phyloP scores from a whole-genome alignment of 2,329 filamentous ascomycete genomes.

The Exophiala viscosa region DNA sequence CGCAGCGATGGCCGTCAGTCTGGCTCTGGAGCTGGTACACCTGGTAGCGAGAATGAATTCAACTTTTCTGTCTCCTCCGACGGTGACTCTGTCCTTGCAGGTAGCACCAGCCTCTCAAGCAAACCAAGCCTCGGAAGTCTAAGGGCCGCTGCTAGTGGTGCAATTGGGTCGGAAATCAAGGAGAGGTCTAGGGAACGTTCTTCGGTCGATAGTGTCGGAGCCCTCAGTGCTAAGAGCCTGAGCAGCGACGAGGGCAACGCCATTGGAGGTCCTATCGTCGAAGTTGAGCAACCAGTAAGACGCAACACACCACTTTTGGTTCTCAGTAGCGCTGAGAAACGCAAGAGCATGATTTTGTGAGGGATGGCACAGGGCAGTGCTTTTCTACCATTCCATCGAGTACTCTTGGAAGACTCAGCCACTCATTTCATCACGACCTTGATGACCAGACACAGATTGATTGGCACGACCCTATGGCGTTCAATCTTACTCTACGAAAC shows the following conservation, averaged over 20 bases:
- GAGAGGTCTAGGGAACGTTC: slow-evolving; percentile 62
- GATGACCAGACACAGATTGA: slow-evolving; percentile 22
- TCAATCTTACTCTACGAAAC: not conserved
- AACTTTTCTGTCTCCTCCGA: slow-evolving; percentile 69
- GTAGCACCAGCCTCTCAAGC: slow-evolving; percentile 76
- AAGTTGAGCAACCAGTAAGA: slow-evolving; percentile 54
- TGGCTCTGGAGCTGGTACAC: slow-evolving; percentile 73
- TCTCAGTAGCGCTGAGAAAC: slow-evolving; percentile 84
- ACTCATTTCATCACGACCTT: slow-evolving; percentile 26
- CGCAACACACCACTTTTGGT: slow-evolving; percentile 84
- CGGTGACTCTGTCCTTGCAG: slow-evolving; percentile 64
- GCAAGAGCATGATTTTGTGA: slow-evolving; percentile 58
- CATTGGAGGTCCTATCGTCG: slow-evolving; percentile 55
- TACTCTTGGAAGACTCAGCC: slow-evolving; percentile 27
- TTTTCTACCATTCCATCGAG: slow-evolving; percentile 14
- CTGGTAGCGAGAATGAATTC: slow-evolving; percentile 75
- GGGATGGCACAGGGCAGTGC: slow-evolving; percentile 17
- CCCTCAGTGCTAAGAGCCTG: slow-evolving; percentile 60
- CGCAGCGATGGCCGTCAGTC: slow-evolving; percentile 61
- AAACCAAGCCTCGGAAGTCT: slow-evolving; percentile 71
- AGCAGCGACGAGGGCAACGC: slow-evolving; percentile 58
- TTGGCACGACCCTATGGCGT: slow-evolving; percentile 16
- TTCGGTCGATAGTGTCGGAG: slow-evolving; percentile 45
- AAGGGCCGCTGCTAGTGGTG: slow-evolving; percentile 73
- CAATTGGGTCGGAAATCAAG: slow-evolving; percentile 83